Evolutionary conservation across 139 green algal species (phyloP).

Genomic region (Tetratostichococcus sp.): DNA sequence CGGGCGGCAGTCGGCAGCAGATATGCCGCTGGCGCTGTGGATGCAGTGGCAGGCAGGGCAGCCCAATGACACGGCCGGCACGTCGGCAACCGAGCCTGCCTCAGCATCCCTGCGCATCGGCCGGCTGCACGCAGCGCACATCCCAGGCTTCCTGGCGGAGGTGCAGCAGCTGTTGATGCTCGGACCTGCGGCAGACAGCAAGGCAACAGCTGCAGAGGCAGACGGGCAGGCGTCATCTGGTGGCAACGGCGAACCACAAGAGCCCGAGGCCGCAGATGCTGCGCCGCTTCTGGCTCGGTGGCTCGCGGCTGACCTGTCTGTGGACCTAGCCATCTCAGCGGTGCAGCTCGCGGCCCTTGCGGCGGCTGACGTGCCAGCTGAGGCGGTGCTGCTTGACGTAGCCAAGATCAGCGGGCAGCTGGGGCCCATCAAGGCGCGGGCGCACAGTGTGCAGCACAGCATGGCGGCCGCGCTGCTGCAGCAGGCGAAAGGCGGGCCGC

Average conservation of each 20-base stretch:
- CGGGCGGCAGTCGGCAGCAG: background rate
- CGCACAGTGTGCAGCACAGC: background rate
- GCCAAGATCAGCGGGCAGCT: background rate
- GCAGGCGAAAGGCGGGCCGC: too few relatives aligned
- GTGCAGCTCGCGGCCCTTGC: background rate
- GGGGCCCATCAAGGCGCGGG: background rate
- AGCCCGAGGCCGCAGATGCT: background rate
- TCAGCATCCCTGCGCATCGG: constrained; percentile 12
- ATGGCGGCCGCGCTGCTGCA: background rate
- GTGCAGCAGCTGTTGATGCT: background rate
- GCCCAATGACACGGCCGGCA: background rate
- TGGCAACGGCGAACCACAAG: too few relatives aligned
- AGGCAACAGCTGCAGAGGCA: background rate
- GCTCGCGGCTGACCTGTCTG: background rate
- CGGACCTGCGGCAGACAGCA: too few relatives aligned
- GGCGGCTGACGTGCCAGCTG: too few relatives aligned
- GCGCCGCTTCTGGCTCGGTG: background rate
- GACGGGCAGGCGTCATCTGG: too few relatives aligned
- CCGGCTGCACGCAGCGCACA: constrained; percentile 2
- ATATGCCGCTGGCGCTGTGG: constrained; percentile 2
- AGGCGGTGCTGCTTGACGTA: background rate
- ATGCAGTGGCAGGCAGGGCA: constrained; percentile 14
- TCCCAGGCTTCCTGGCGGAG: constrained; percentile 1
- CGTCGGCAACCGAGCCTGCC: background rate
- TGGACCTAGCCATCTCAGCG: background rate